phyloP scores from a whole-genome alignment of 192 early-diverging fungal species.

The Globomyces pollinis-pini region DNA sequence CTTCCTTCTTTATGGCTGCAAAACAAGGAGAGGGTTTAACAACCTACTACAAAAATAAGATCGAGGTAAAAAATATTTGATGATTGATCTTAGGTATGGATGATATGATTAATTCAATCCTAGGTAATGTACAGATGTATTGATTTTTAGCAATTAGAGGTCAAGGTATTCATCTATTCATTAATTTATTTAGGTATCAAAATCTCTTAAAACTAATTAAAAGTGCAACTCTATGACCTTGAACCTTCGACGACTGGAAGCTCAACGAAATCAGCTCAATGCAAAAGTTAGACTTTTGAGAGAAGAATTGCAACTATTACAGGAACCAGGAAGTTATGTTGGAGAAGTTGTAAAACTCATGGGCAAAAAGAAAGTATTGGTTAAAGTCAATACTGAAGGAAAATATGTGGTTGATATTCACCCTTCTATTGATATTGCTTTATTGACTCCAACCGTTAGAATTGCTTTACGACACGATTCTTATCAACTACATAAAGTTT shows the following conservation, averaged over 20 bases:
- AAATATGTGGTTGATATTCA: slow-evolving; percentile 97
- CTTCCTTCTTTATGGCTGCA: neutral
- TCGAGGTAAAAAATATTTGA: slow-evolving; percentile 31
- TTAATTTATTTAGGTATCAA: too few species aligned
- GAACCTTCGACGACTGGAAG: slow-evolving; percentile 95
- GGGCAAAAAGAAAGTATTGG: slow-evolving; percentile 84
- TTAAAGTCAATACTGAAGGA: slow-evolving; percentile 87
- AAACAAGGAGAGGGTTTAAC: slow-evolving; percentile 24
- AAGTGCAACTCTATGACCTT: slow-evolving; percentile 85
- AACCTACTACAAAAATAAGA: slow-evolving; percentile 46
- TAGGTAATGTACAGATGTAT: too few species aligned
- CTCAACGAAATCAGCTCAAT: slow-evolving; percentile 95
- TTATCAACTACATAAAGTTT: slow-evolving; percentile 87
- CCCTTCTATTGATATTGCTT: slow-evolving; percentile 82
- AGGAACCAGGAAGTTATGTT: slow-evolving; percentile 92
- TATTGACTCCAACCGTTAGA: slow-evolving; percentile 85
- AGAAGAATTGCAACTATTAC: slow-evolving; percentile 92
- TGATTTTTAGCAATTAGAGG: slow-evolving; percentile 79
- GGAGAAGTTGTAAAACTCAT: slow-evolving; percentile 98
- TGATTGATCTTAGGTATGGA: neutral
- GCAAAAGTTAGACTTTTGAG: slow-evolving; percentile 92
- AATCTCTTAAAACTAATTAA: too few species aligned
- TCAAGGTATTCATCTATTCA: too few species aligned
- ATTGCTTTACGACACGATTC: slow-evolving; percentile 87
- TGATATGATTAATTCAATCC: neutral